Evolutionary conservation across 2,329 filamentous ascomycete species (phyloP), one percentile per base, ranked within the genome.

Genomic region (Xylariaceae sp.): DNA sequence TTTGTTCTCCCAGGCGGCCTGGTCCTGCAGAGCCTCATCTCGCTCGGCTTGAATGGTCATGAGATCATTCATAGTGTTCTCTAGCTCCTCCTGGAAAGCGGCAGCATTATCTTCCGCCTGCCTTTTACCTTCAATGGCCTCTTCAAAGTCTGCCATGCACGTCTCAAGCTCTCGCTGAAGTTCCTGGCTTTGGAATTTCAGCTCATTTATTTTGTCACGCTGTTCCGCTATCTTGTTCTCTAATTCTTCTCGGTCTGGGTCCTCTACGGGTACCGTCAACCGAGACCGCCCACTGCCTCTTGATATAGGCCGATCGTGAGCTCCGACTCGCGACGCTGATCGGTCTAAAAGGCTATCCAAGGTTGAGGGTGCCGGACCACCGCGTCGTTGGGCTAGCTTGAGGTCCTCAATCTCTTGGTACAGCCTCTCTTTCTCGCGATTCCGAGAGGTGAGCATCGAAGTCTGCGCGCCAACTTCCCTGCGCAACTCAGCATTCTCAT

Each of bases 401-500:
- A 99, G 81, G 60, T 97, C 93, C 75, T 99, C 95, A 61, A 98
- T 98, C 72, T 99, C 94, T 71, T 96, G 92, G 73, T 98, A 96
- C 7, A 99, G 81, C 4, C 92, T 87, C 71, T 98, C 93, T 71
- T 96, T 96, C 71, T 99, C 95, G 23, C 92, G 89, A 69, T 97
- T 97, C 21, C 95, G 85, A 31, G 95, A 98, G 1, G 94, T 97
- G 29, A 99, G 83, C 92, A 99, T 98, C 0, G 93, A 97, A 1
- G 93, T 96, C 73, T 99, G 95, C 2, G 95, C 95, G 60, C 93
- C 92, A 26, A 98, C 90, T 73, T 98, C 93, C 51, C 93, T 89
- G 50, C 94, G 87, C 28, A 99, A 76, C 72, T 97, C 94, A 2
- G 92, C 91, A 68, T 97, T 98, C 69, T 98, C 94, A 70, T 94